Evolutionary conservation across 2,329 filamentous ascomycete genomes (phyloP).

Genomic region (Cryphonectria nitschkei): DNA sequence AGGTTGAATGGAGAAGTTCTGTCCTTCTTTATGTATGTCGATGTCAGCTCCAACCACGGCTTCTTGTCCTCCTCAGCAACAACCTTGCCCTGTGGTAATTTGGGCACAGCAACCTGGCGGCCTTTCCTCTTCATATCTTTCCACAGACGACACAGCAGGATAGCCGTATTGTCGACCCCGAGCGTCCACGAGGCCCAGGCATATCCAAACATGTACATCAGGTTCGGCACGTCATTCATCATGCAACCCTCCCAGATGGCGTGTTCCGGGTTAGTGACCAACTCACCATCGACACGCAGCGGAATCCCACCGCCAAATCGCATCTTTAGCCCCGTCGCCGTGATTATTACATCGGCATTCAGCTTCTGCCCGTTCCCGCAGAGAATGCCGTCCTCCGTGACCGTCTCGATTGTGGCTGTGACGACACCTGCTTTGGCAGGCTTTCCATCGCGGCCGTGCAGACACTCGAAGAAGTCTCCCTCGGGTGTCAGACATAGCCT

Average conservation of each 20-base stretch:
- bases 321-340: conserved; percentile 57
- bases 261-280: conserved; percentile 8
- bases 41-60: not conserved
- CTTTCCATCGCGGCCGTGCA: conserved; percentile 40
- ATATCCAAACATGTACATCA: conserved; percentile 63
- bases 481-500: conserved; percentile 62
- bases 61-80: conserved; percentile 1
- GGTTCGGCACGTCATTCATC: conserved; percentile 66
- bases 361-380: conserved; percentile 50
- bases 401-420: conserved; percentile 50
- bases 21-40: conserved; percentile 19
- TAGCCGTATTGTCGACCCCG: conserved; percentile 52
- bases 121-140: conserved; percentile 16
- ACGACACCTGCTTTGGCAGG: conserved; percentile 43
- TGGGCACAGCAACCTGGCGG: conserved; percentile 13
- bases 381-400: conserved; percentile 48
- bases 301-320: conserved; percentile 17
- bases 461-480: conserved; percentile 50
- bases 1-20: not conserved
- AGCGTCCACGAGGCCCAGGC: conserved; percentile 65
- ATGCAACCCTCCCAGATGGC: conserved; percentile 60
- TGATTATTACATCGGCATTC: conserved; percentile 64
- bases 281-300: conserved; percentile 16
- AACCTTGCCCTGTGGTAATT: not conserved
- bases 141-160: conserved; percentile 16